These are phyloP conservation scores for Lachancea nothofagi DNA, from an alignment of 805 yeast species.

Conservation along the genomic window DNA sequence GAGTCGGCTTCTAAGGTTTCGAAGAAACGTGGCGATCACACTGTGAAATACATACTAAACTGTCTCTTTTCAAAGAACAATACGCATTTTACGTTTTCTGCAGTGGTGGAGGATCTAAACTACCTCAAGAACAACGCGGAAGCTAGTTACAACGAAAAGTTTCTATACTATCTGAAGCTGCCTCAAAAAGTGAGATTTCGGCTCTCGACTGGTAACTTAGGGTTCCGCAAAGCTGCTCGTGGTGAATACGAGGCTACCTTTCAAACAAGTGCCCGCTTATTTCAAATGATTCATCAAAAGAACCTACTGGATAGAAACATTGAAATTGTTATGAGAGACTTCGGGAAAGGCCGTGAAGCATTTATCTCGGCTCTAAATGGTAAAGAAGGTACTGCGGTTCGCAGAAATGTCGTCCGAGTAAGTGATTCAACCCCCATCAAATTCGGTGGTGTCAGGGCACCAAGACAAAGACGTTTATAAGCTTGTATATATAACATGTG, in stretches of 20 bases:
- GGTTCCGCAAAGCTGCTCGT: constrained; percentile 84
- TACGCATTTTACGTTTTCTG: constrained; percentile 70
- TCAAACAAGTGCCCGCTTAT: constrained; percentile 72
- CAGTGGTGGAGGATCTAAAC: constrained; percentile 60
- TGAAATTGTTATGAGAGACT: constrained; percentile 73
- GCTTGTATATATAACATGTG: no score
- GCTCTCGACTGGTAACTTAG: constrained; percentile 77
- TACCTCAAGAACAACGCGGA: constrained; percentile 51
- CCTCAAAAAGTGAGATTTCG: constrained; percentile 70
- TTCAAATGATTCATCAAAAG: constrained; percentile 62
- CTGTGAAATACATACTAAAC: constrained; percentile 66
- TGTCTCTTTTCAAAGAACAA: constrained; percentile 78
- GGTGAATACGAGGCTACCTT: constrained; percentile 91
- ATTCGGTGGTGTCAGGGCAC: constrained; percentile 90
- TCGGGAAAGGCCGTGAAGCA: constrained; percentile 87
- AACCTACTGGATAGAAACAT: constrained; percentile 53
- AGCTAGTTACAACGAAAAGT: constrained; percentile 59
- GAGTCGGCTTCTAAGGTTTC: constrained; percentile 1
- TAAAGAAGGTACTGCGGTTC: constrained; percentile 72
- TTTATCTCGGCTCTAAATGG: constrained; percentile 80
- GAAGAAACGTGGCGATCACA: constrained; percentile 23
- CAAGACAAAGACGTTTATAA: constrained; percentile 69
- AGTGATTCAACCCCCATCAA: constrained; percentile 77
- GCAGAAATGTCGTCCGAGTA: constrained; percentile 61
- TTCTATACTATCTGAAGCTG: constrained; percentile 68